Evolutionary conservation across 2,329 filamentous ascomycete species (phyloP), one percentile per base, ranked within the genome.

Genomic region (Fusarium sp.): DNA sequence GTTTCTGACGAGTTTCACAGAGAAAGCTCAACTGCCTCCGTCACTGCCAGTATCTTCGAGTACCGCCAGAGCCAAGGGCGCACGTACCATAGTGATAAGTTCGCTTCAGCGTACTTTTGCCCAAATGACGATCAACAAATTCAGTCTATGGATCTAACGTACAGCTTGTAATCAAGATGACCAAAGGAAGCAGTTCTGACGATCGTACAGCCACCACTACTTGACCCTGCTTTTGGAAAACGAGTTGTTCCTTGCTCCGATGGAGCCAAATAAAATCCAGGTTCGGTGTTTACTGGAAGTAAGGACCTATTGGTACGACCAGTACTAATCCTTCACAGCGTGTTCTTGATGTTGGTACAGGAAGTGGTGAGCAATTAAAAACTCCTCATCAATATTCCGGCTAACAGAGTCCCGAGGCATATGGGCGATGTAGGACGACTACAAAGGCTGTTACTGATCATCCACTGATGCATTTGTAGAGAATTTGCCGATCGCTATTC

Each of bases 61-160:
- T 57, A 57, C 12, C 54, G 43, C 15, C 31, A 48, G 23, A 47
- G 41, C 37, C 41, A 48, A 37, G 54, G 54, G 15, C 54, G 54
- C 9, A 57, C 54, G 3, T 57, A 57, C 18, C 54, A 57, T 15
- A 57, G 54, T 31, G 54, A 57, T 31, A 57, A 48, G 30, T 57
- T 57, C 36, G 18, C 43, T 15, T 37, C 41, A 2, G 39, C 27
- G 4, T 48, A 57, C 11, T 37, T 57, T n/a, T 57, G 47, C 31
- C 54, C 54, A 16, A 57, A 57, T 7, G 54, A 57, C 3, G 54
- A 57, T 15, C 43, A 57, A 11, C 54, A 57, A 12, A 16, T 57
- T 7, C 18, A 47, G 8, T 57, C 54, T 16, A 57, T 57, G 31
- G 54, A 57, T 23, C n/a, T 57, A 34, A 48, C 41, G 54, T 57